Evolutionary conservation across 495 filamentous ascomycete species (phyloP).

Genomic region (Elaphomyces granulatus): DNA sequence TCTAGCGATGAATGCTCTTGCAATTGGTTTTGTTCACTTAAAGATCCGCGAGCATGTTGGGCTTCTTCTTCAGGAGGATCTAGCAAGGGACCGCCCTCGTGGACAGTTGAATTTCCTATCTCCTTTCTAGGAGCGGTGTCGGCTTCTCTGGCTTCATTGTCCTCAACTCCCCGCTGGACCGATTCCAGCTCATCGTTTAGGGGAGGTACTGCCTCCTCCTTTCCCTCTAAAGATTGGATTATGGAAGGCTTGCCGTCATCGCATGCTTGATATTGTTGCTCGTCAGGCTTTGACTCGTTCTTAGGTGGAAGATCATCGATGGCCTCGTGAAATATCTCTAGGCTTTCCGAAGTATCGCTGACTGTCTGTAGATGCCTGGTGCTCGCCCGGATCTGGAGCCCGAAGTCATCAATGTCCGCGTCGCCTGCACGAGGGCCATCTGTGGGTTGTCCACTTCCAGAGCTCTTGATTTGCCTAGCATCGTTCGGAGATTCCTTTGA

Average conservation of each 20-base stretch:
- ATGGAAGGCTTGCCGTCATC: constrained; percentile 1
- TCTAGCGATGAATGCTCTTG: constrained; percentile 1
- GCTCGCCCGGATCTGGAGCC: constrained; percentile 27
- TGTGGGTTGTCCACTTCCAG: too few species aligned
- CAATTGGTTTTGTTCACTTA: too few species aligned
- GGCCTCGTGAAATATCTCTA: constrained; percentile 14
- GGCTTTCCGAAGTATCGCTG: constrained; percentile 9
- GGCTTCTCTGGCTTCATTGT: constrained; percentile 3
- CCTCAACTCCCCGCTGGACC: constrained; percentile 1
- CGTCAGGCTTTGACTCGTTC: background rate
- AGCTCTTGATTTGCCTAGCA: too few species aligned
- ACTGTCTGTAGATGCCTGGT: constrained; percentile 8
- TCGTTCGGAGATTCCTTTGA: too few species aligned
- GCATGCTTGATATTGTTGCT: background rate
- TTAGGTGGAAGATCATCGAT: constrained; percentile 5
- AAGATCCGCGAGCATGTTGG: too few species aligned
- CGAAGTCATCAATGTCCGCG: constrained; percentile 30
- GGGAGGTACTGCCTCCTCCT: background rate
- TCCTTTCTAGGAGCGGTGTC: background rate
- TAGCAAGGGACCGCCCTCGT: too few species aligned
- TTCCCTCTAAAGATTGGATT: constrained; percentile 6
- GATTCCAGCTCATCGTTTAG: background rate
- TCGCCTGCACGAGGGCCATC: too few species aligned
- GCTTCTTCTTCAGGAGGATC: too few species aligned
- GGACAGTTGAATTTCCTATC: constrained; percentile 1